Evolutionary conservation across 2,329 filamentous ascomycete species (phyloP).

Genomic region (Claviceps digitariae): DNA sequence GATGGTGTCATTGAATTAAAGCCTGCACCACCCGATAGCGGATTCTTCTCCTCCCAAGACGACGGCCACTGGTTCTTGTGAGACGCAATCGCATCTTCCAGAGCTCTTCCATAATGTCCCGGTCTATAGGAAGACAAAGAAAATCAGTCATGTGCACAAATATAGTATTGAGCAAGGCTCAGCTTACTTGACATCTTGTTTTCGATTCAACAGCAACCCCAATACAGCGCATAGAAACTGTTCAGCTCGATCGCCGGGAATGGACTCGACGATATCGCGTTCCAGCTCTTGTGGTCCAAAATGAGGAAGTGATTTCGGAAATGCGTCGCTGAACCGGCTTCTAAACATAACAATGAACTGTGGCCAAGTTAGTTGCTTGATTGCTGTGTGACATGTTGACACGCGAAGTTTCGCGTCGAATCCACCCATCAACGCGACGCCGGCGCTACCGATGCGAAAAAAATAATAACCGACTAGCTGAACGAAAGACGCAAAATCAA

Average conservation of each 20-base stretch:
- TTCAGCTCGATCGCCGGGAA: conserved; percentile 76
- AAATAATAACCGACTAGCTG: background rate
- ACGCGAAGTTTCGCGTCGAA: conserved; percentile 44
- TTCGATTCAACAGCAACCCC: conserved; percentile 81
- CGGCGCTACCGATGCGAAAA: background rate
- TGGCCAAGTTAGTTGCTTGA: conserved; percentile 4
- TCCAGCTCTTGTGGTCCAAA: conserved; percentile 95
- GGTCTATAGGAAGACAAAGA: conserved; percentile 41
- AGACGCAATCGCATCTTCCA: conserved; percentile 81
- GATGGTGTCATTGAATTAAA: conserved; percentile 74
- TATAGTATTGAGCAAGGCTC: conserved; percentile 1
- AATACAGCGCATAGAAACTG: conserved; percentile 80
- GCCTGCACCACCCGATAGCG: conserved; percentile 62
- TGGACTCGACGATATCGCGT: conserved; percentile 61
- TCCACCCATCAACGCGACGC: conserved; percentile 12
- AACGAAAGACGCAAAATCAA: background rate
- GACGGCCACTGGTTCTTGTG: conserved; percentile 82
- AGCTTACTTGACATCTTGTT: conserved; percentile 94
- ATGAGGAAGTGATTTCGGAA: conserved; percentile 75
- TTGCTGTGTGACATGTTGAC: conserved; percentile 8
- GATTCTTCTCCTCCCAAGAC: conserved; percentile 72
- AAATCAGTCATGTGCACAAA: background rate
- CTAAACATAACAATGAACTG: conserved; percentile 98
- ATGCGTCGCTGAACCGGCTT: conserved; percentile 78
- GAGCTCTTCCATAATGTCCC: conserved; percentile 80